Evolutionary conservation across 805 yeast genomes (phyloP), one percentile per base, ranked within the genome.

Genomic region (Yamadazyma philogaea): DNA sequence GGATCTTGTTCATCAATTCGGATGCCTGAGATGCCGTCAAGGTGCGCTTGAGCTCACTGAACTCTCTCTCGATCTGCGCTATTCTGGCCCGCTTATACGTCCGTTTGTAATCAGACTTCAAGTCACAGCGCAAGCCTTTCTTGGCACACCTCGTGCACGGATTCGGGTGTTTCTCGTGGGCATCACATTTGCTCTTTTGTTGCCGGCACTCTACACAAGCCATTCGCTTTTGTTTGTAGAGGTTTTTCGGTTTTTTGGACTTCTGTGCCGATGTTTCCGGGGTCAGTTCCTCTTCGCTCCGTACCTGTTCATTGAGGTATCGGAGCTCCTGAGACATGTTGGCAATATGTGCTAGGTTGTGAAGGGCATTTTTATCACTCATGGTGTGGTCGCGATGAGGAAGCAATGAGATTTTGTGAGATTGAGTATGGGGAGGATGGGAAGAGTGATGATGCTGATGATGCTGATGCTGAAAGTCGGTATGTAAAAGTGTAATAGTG

Each of bases 191-290:
- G 27, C 89, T 83, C 64, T 93, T 93, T 60, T 91, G 99, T 63
- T 93, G 98, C 11, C 98, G 78, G 59, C 99, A 93, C 55, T 91
- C 96, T 1, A 87, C 88, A 68, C 99, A 93, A 0, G 98, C 98
- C 59, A 89, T 79, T 43, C 80, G 72, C 59, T 81, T 83, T 30
- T 60, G 52, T 39, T 53, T 63, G 2, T 49, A 36, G 28, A 24
- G 28, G 10, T 24, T 24, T 24, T 24, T 24, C 28, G 28, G 28
- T 3, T 44, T 8, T 34, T 42, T 48, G 7, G 44, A 33, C 16
- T 19, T 22, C 4, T 20, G 14, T 1, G 32, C 37, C 12, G 24
- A 15, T 10, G 31, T n/a, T 4, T 37, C 34, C n/a, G 15, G n/a
- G 14, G 26, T 12, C 31, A 19, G 33, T 7, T 14, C 31, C 39